Percentiles rank a stretch among this genome's conserved stretches.
These are phyloP conservation scores for Pythium monospermum DNA, from an alignment of 352 stramenopile species.

Conservation along the genomic window DNA sequence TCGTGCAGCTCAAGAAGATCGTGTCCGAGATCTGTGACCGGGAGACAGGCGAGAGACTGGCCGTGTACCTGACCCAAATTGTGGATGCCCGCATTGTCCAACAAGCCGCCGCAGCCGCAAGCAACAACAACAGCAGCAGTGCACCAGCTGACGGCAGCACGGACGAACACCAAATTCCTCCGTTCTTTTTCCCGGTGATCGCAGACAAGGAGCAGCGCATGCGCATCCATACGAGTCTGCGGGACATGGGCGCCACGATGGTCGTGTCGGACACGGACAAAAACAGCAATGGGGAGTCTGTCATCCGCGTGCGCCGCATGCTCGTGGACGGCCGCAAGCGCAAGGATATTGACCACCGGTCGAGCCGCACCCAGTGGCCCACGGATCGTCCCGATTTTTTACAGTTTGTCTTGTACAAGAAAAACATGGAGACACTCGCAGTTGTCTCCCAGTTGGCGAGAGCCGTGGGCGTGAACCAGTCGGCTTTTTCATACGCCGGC, in stretches of 20 bases:
- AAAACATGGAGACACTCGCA: conserved; percentile 94
- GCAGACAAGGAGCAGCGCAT: conserved; percentile 82
- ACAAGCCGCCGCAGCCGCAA: conserved; percentile 1
- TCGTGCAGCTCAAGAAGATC: conserved; percentile 37
- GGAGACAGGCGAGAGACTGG: conserved; percentile 32
- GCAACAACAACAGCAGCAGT: not conserved
- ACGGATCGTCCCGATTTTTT: conserved; percentile 85
- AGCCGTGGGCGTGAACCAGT: conserved; percentile 61
- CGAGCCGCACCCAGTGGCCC: conserved; percentile 42
- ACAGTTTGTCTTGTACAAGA: conserved; percentile 96
- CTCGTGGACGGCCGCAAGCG: conserved; percentile 80
- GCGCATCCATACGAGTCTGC: conserved; percentile 80
- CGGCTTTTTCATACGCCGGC: conserved; percentile 89
- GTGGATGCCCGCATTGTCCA: conserved; percentile 19
- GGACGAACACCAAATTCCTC: conserved; percentile 16
- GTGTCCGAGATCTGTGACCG: conserved; percentile 42
- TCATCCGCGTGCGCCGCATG: conserved; percentile 81
- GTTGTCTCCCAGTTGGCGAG: conserved; percentile 78
- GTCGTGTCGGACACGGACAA: conserved; percentile 84
- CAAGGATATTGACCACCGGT: conserved; percentile 69
- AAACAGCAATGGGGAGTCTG: conserved; percentile 51
- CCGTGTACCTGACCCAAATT: conserved; percentile 33
- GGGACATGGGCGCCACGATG: conserved; percentile 52
- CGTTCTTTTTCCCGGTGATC: conserved; percentile 74
- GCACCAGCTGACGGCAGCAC: not conserved